These are phyloP conservation scores for Hymenoscyphus linearis DNA, from an alignment of 2,329 filamentous ascomycete genomes.

Conservation along the genomic window DNA sequence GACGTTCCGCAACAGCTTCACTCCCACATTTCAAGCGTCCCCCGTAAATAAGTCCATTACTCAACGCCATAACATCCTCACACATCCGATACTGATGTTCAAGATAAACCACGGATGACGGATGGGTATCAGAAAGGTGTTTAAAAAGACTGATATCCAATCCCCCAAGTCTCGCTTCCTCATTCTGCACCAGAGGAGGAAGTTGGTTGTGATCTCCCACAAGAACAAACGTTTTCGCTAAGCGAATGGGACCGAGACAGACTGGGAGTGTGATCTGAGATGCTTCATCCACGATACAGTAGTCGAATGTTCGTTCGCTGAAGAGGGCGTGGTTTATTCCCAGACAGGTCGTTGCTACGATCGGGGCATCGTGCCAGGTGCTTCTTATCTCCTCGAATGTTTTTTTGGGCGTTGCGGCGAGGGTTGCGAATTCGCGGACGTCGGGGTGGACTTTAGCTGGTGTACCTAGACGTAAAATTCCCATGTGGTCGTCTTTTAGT, in stretches of 20 bases:
- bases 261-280: conserved; percentile 96
- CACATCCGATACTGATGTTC: conserved; percentile 99
- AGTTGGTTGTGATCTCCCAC: conserved; percentile 97
- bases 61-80: conserved; percentile 90
- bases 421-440: conserved; percentile 76
- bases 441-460: conserved; percentile 82
- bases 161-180: conserved; percentile 77
- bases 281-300: conserved; percentile 97
- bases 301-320: conserved; percentile 85
- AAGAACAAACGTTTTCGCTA: conserved; percentile 88
- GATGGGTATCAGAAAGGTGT: conserved; percentile 81
- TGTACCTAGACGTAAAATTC: conserved; percentile 79
- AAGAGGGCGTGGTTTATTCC: conserved; percentile 88
- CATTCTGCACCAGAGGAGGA: conserved; percentile 89
- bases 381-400: conserved; percentile 78
- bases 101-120: conserved; percentile 80
- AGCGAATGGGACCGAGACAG: conserved; percentile 86
- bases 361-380: conserved; percentile 77
- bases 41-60: conserved; percentile 90
- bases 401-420: conserved; percentile 68
- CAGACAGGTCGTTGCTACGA: conserved; percentile 93
- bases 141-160: conserved; percentile 94
- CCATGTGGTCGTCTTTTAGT: conserved; percentile 70
- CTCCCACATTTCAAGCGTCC: conserved; percentile 87
- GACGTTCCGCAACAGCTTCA: conserved; percentile 63